phyloP scores from a whole-genome alignment of 2,329 filamentous ascomycete genomes.

The Akanthomyces dipterigenus region DNA sequence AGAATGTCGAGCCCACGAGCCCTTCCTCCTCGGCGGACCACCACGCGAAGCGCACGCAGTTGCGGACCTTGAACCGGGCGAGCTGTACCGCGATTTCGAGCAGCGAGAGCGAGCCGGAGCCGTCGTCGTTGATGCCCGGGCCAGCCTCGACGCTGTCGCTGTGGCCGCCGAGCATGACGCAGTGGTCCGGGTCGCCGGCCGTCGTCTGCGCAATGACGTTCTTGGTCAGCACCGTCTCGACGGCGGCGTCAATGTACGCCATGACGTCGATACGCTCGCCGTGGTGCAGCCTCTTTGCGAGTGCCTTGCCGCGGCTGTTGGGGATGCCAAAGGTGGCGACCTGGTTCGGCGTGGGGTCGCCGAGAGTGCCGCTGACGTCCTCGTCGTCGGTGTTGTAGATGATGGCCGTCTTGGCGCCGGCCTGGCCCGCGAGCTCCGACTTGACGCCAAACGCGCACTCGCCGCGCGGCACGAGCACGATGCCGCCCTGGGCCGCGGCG shows the following conservation, averaged over 20 bases:
- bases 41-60: conserved; percentile 62
- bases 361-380: conserved; percentile 60
- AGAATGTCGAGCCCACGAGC: conserved; percentile 56
- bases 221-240: conserved; percentile 45
- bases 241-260: conserved; percentile 53
- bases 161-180: conserved; percentile 59
- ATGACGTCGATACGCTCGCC: conserved; percentile 46
- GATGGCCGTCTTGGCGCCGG: conserved; percentile 64
- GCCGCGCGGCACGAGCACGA: conserved; percentile 66
- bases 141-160: conserved; percentile 57
- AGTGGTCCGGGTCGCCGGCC: conserved; percentile 54
- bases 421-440: conserved; percentile 58
- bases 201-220: conserved; percentile 59
- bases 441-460: conserved; percentile 66
- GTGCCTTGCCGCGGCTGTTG: conserved; percentile 48
- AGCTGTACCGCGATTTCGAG: conserved; percentile 58
- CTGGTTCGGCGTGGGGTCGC: conserved; percentile 50
- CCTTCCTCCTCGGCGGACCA: conserved; percentile 63
- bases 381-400: conserved; percentile 68
- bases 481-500: conserved; percentile 48
- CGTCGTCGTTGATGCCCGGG: conserved; percentile 73
- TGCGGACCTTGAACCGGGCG: conserved; percentile 50
- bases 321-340: conserved; percentile 64
- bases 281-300: conserved; percentile 46
- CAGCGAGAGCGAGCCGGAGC: conserved; percentile 57